phyloP scores from a whole-genome alignment of 129 eudicot genomes.

The Lactuca saligna region DNA sequence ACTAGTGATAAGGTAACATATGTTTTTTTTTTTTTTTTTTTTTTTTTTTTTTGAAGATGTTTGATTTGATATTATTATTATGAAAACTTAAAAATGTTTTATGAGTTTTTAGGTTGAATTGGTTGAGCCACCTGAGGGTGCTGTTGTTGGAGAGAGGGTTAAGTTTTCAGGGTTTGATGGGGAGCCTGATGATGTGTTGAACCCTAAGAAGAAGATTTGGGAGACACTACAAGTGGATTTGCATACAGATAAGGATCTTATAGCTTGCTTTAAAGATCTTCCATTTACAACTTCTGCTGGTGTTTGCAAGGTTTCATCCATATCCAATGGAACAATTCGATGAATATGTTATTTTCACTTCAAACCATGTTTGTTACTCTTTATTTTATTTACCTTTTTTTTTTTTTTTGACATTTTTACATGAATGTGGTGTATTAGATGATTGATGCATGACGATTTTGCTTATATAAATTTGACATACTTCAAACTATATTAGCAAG shows the following conservation, averaged over 20 bases:
- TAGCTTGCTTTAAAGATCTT: conserved; percentile 71
- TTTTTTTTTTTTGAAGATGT: too few species aligned
- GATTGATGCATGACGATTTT: neutral
- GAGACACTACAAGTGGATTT: conserved; percentile 81
- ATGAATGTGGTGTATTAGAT: neutral
- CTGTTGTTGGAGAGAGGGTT: conserved; percentile 75
- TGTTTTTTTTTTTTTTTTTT: too few species aligned
- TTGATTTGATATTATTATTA: too few species aligned
- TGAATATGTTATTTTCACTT: conserved; percentile 8
- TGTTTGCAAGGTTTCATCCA: conserved; percentile 75
- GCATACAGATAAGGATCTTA: conserved; percentile 58
- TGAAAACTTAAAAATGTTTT: too few species aligned
- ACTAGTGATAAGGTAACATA: conserved; percentile 61
- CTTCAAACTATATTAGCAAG: neutral
- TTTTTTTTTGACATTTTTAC: conserved; percentile 13
- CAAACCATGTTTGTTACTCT: neutral
- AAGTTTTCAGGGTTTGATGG: conserved; percentile 64
- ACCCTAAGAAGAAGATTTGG: conserved; percentile 95
- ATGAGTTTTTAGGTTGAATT: conserved; percentile 72
- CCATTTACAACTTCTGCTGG: conserved; percentile 89
- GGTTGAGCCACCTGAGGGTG: conserved; percentile 81
- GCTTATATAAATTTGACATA: neutral
- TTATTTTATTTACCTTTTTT: neutral
- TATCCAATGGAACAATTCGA: conserved; percentile 61
- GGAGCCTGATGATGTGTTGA: conserved; percentile 71